These are phyloP conservation scores for Corallochytrium limacisporum DNA, from an alignment of 78 protist species.

Conservation along the genomic window DNA sequence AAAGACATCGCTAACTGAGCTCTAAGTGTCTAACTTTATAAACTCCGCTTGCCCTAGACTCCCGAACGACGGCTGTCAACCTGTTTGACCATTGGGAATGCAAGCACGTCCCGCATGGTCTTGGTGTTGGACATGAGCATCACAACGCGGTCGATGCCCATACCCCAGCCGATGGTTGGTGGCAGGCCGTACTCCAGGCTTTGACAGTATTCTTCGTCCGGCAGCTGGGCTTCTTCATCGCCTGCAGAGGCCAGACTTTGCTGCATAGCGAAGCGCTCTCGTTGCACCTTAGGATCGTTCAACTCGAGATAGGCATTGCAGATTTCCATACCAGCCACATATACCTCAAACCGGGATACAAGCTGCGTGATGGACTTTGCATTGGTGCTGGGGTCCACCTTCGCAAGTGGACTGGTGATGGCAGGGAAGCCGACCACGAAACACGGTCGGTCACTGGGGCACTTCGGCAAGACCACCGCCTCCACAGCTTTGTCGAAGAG, in stretches of 20 bases:
- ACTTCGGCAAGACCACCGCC: neutral
- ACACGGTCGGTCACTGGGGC: neutral
- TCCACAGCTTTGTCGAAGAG: no score
- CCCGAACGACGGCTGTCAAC: no score
- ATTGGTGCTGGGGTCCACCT: no score
- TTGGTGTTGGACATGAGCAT: constrained; percentile 86
- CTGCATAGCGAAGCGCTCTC: constrained; percentile 87
- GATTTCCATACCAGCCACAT: constrained; percentile 68
- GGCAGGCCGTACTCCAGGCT: constrained; percentile 96
- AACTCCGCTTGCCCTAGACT: no score
- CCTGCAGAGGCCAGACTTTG: constrained; percentile 64
- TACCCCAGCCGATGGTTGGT: constrained; percentile 96
- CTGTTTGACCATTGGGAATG: constrained; percentile 5
- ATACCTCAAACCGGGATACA: constrained; percentile 98
- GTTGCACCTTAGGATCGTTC: constrained; percentile 95
- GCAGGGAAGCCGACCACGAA: no score
- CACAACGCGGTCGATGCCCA: constrained; percentile 95
- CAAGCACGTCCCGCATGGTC: constrained; percentile 54
- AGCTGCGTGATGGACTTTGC: no score
- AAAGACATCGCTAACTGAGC: no score
- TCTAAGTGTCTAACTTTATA: no score
- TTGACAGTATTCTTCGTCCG: constrained; percentile 78
- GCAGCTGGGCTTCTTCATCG: constrained; percentile 79
- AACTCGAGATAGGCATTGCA: constrained; percentile 99
- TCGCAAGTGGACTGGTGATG: no score